These are phyloP conservation scores for Neonectria hederae DNA, from an alignment of 2,329 filamentous ascomycete species.

Conservation along the genomic window DNA sequence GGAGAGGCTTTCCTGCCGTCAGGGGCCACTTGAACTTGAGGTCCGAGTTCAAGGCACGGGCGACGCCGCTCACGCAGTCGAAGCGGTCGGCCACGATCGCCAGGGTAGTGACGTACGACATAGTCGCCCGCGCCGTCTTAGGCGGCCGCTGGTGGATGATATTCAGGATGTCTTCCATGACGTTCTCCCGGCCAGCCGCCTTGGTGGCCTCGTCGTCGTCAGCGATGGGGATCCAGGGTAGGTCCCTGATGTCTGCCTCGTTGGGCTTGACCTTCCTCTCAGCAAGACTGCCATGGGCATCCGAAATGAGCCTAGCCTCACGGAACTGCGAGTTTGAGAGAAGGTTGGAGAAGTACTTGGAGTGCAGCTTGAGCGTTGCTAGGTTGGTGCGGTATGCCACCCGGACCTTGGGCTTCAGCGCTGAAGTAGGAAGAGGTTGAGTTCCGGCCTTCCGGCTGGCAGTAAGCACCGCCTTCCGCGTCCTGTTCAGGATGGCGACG, in stretches of 20 bases:
- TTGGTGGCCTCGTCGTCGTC: slow-evolving; percentile 76
- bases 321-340: slow-evolving; percentile 70
- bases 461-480: slow-evolving; percentile 51
- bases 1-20: slow-evolving; percentile 51
- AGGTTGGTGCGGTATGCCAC: slow-evolving; percentile 69
- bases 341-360: slow-evolving; percentile 75
- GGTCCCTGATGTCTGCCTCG: slow-evolving; percentile 57
- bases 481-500: slow-evolving; percentile 57
- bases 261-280: slow-evolving; percentile 57
- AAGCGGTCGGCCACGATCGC: slow-evolving; percentile 79
- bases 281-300: slow-evolving; percentile 60
- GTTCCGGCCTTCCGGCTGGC: slow-evolving; percentile 43
- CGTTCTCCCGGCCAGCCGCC: slow-evolving; percentile 65
- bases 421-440: slow-evolving; percentile 41
- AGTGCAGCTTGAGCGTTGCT: slow-evolving; percentile 65
- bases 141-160: slow-evolving; percentile 68
- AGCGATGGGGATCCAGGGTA: slow-evolving; percentile 72
- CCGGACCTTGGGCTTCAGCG: slow-evolving; percentile 50
- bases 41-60: slow-evolving; percentile 60
- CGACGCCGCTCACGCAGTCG: slow-evolving; percentile 67
- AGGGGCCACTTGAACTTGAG: slow-evolving; percentile 65
- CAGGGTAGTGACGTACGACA: slow-evolving; percentile 72
- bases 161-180: slow-evolving; percentile 73
- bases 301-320: slow-evolving; percentile 66
- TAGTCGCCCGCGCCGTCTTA: slow-evolving; percentile 55